phyloP scores from a whole-genome alignment of 169 alveolate species.

The Plasmodium inui region DNA sequence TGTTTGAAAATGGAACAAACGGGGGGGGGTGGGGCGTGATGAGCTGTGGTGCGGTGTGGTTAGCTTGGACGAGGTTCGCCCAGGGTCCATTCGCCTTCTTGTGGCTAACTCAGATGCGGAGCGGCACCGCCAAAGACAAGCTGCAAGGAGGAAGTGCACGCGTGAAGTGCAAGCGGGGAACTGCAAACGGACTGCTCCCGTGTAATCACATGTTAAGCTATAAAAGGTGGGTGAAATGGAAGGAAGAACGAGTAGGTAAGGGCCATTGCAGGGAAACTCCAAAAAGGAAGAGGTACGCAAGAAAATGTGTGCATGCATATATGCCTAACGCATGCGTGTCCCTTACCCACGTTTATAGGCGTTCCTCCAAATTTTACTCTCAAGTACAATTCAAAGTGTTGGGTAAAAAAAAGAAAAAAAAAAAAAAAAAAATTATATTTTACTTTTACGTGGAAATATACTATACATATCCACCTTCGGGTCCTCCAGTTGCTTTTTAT shows the following conservation, averaged over 20 bases:
- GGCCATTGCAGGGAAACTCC: neutral
- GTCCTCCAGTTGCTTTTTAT: neutral
- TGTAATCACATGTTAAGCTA: conserved; percentile 26
- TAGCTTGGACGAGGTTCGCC: neutral
- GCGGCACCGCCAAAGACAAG: conserved; percentile 5
- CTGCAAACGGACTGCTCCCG: neutral
- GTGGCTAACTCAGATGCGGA: neutral
- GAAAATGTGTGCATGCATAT: neutral
- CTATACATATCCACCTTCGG: neutral
- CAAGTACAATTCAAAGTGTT: conserved; percentile 1
- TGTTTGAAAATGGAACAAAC: conserved; percentile 38
- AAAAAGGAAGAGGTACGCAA: neutral
- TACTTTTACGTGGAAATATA: neutral
- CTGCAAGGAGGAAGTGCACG: neutral
- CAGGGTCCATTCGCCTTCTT: neutral
- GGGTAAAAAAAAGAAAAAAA: conserved; percentile 7
- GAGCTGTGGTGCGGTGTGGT: neutral
- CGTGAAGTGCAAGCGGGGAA: neutral
- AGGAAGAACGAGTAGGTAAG: neutral
- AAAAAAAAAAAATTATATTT: neutral
- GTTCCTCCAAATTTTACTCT: neutral
- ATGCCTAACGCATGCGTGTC: neutral
- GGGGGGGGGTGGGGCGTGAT: neutral
- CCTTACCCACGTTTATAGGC: neutral
- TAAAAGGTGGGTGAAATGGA: conserved; percentile 11